Percentiles rank a stretch among this genome's conserved stretches.
These are phyloP conservation scores for Aspergillus diversus DNA, from an alignment of 495 filamentous ascomycete genomes.

Conservation along the genomic window DNA sequence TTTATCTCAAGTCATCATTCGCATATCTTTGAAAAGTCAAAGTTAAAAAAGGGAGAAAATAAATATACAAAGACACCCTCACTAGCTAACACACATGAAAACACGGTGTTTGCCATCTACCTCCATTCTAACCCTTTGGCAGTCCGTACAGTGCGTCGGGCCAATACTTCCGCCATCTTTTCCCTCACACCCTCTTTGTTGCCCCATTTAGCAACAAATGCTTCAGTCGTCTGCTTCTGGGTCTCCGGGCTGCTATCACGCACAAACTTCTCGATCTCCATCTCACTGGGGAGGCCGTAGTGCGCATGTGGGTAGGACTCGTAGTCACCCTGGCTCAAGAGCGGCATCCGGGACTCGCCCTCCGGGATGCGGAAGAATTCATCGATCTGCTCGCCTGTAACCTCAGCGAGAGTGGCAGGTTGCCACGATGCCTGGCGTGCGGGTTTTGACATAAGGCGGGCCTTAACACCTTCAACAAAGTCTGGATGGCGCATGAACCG, in stretches of 20 bases:
- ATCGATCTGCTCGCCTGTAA: conserved; percentile 55
- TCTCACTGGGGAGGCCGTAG: conserved; percentile 75
- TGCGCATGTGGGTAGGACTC: conserved; percentile 66
- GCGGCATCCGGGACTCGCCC: conserved; percentile 47
- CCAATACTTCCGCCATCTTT: conserved; percentile 46
- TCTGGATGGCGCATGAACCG: conserved; percentile 87
- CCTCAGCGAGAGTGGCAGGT: conserved; percentile 67
- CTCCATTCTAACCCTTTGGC: conserved; percentile 35
- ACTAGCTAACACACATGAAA: background rate
- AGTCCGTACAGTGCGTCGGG: conserved; percentile 29
- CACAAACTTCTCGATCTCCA: conserved; percentile 64
- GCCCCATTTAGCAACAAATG: conserved; percentile 37
- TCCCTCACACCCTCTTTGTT: conserved; percentile 45
- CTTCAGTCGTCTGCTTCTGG: conserved; percentile 24
- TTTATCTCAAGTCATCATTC: background rate
- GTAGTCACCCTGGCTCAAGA: conserved; percentile 61
- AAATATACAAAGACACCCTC: conserved; percentile 23
- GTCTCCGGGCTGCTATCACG: conserved; percentile 16
- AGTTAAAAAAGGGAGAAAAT: background rate
- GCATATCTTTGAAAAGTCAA: background rate
- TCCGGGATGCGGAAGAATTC: conserved; percentile 60
- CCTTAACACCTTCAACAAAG: conserved; percentile 83
- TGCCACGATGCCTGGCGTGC: conserved; percentile 66
- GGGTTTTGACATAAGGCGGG: conserved; percentile 70
- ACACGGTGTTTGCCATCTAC: conserved; percentile 12